Conservation (phyloP, 192 early-diverging fungal species). For the Chytriomyces sp. region DNA sequence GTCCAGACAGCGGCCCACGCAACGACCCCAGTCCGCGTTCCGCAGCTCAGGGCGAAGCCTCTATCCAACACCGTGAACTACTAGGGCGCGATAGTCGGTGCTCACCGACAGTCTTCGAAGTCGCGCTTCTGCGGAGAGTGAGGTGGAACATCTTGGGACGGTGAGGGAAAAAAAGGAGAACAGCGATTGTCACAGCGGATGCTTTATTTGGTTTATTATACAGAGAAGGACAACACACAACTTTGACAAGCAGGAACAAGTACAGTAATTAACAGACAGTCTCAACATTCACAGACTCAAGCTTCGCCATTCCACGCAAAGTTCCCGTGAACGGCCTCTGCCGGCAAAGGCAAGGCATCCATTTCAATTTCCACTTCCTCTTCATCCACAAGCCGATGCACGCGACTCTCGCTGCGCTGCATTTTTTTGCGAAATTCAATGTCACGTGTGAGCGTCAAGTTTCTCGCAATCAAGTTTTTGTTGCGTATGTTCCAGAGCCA, state of each 20-base stretch:
- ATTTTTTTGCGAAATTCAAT: not conserved
- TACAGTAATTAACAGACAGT: no score
- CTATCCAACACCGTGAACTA: not conserved
- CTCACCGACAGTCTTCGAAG: not conserved
- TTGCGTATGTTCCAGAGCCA: not conserved
- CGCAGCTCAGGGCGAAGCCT: no score
- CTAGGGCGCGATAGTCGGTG: not conserved
- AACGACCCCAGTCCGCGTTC: no score
- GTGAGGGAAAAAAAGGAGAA: not conserved
- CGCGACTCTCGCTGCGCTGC: not conserved
- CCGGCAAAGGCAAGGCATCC: not conserved
- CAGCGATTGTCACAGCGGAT: no score
- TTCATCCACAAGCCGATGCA: conserved; percentile 10
- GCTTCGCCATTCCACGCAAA: no score
- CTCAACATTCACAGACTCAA: no score
- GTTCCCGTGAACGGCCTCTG: not conserved
- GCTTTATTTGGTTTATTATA: no score
- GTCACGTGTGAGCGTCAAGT: not conserved
- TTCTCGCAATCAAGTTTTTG: not conserved
- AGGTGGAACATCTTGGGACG: not conserved
- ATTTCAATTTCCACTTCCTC: conserved; percentile 3
- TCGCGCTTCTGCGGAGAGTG: not conserved
- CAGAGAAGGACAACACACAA: no score
- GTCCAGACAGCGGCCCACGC: no score
- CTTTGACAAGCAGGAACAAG: no score